Evolutionary conservation across 148 eudicot genomes (phyloP), one percentile per base, ranked within the genome.

Genomic region (Limonium bicolor): DNA sequence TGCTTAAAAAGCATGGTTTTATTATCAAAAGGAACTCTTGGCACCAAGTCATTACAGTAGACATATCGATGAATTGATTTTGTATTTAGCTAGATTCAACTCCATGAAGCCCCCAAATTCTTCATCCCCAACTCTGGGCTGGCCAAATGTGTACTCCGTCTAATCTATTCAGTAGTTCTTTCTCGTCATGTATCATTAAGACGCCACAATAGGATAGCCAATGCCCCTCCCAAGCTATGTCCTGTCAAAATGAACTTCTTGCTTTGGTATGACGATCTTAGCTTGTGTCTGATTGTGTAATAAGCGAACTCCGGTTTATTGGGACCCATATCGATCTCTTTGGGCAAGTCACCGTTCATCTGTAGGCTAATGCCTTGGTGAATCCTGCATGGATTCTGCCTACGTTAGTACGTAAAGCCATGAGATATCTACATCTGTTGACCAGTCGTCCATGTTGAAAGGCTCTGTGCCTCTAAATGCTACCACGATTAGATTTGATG

Each of bases 81-180:
- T 48, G 32, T 77, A 48, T 16, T 6, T 4, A 47, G 20, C 48
- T 57, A 80, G 16, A 10, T 67, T 72, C 36, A 57, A 56, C 59
- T 45, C 55, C 92, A 80, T 74, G 55, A 56, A 85, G 26, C 67
- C 61, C 27, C 92, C 95, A 68, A 85, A 80, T 14, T 69, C 35
- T 44, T 38, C 53, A 53, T 85, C 69, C 26, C 95, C 92, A 16
- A 80, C 82, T 32, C 86, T 73, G 13, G 95, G 92, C 61, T 80
- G 92, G 53, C 90, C 95, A 60, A 63, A 84, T 5, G 95, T 80
- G 58, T 84, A 84, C 5, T 73, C 90, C 23, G 82, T 85, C 46
- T 71, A 71, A 31, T 80, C 38, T 33, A 67, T 62, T 9, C 51
- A 77, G 59, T 63, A 80, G 18, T 46, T 48, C 42, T 20, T 54